A percentile compares a stretch with the other conserved stretches of the same genome.
These are phyloP conservation scores for Cryptosporidium bovis DNA, from an alignment of 169 alveolate genomes.

Conservation along the genomic window DNA sequence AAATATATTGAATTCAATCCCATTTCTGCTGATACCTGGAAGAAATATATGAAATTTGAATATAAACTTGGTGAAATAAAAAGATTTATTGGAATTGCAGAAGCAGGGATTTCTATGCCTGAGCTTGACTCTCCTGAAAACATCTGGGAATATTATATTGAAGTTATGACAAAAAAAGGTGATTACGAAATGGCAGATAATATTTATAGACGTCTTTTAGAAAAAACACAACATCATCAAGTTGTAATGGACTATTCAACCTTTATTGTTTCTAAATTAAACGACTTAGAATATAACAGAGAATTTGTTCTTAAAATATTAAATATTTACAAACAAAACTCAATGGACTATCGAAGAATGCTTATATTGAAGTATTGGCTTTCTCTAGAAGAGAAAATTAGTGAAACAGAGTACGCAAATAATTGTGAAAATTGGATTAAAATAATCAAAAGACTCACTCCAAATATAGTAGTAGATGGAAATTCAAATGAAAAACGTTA, in stretches of 20 bases:
- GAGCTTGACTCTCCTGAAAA: constrained; percentile 86
- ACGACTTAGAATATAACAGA: constrained; percentile 13
- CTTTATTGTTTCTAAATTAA: constrained; percentile 23
- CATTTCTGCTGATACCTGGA: constrained; percentile 70
- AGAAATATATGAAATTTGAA: constrained; percentile 27
- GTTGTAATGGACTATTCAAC: constrained; percentile 72
- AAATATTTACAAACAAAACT: constrained; percentile 26
- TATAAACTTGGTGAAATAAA: constrained; percentile 79
- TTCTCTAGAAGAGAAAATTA: constrained; percentile 36
- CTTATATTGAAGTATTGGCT: constrained; percentile 48
- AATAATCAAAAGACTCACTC: constrained; percentile 19
- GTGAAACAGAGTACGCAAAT: background rate
- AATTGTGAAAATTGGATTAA: constrained; percentile 26
- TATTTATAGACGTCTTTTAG: constrained; percentile 90
- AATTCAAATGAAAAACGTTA: constrained; percentile 13
- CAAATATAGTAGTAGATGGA: constrained; percentile 3
- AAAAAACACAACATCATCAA: constrained; percentile 91
- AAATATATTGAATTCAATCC: constrained; percentile 92
- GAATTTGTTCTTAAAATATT: constrained; percentile 30
- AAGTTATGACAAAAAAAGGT: constrained; percentile 79
- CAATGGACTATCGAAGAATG: constrained; percentile 31
- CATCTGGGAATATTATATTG: constrained; percentile 85
- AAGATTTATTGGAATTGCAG: constrained; percentile 82
- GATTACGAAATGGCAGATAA: constrained; percentile 84
- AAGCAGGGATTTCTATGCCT: constrained; percentile 78